Conservation (phyloP, 352 stramenopile genomes). For the Globisporangium parvum region DNA sequence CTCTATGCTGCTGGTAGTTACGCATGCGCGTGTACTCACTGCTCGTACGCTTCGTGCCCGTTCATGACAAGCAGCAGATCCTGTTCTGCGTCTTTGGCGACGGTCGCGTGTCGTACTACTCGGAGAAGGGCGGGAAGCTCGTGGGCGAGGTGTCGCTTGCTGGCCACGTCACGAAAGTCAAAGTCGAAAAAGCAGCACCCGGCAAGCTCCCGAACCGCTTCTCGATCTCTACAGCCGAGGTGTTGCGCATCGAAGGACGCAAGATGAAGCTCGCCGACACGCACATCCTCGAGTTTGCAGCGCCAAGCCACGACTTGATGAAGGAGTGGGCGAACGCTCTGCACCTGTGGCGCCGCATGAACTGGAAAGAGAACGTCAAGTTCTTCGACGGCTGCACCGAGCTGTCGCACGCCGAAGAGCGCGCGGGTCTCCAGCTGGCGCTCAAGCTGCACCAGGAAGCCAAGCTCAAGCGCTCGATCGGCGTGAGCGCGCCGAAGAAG, state of each 20-base stretch:
- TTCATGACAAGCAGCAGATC: slow-evolving; percentile 27
- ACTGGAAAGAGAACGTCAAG: slow-evolving; percentile 85
- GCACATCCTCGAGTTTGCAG: slow-evolving; percentile 58
- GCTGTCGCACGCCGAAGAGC: slow-evolving; percentile 52
- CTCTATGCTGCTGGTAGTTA: neutral
- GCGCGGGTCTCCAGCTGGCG: slow-evolving; percentile 43
- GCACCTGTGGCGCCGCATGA: slow-evolving; percentile 81
- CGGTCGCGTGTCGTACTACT: slow-evolving; percentile 64
- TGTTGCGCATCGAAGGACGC: slow-evolving; percentile 69
- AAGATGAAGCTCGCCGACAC: slow-evolving; percentile 73
- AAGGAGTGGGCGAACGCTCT: slow-evolving; percentile 84
- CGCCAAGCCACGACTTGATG: slow-evolving; percentile 69
- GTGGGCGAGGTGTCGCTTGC: slow-evolving; percentile 59
- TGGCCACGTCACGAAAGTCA: slow-evolving; percentile 69
- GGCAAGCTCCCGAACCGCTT: slow-evolving; percentile 76
- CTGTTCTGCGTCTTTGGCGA: slow-evolving; percentile 78
- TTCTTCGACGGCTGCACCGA: slow-evolving; percentile 64
- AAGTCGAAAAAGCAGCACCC: slow-evolving; percentile 53
- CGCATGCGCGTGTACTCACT: slow-evolving; percentile 1
- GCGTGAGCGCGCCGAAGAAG: slow-evolving; percentile 26
- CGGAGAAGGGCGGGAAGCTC: slow-evolving; percentile 64
- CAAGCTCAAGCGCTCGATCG: slow-evolving; percentile 27
- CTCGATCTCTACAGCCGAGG: slow-evolving; percentile 53
- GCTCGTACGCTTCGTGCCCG: neutral
- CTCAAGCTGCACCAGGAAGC: slow-evolving; percentile 54